Percentiles rank a stretch among this genome's conserved stretches.
phyloP scores from a whole-genome alignment of 2,329 filamentous ascomycete species.

The Drechslerella stenobrocha region DNA sequence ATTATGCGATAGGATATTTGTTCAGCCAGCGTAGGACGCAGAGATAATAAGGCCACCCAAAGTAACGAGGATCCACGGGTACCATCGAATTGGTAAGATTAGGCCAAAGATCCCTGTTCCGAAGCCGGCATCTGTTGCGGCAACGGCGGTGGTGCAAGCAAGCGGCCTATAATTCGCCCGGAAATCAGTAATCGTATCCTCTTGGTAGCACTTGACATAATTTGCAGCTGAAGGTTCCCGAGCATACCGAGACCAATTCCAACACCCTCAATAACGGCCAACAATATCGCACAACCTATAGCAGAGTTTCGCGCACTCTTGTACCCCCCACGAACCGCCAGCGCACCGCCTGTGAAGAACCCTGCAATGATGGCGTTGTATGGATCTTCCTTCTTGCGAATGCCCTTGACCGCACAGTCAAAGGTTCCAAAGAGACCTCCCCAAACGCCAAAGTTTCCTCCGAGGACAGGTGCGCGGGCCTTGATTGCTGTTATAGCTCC shows the following conservation, averaged over 20 bases:
- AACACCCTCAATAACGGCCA: slow-evolving; percentile 96
- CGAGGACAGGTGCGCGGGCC: slow-evolving; percentile 90
- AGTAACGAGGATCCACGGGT: too few relatives aligned
- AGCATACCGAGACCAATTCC: slow-evolving; percentile 55
- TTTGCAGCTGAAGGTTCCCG: neutral
- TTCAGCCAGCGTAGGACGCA: too few relatives aligned
- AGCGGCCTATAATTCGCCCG: slow-evolving; percentile 13
- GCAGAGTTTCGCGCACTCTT: slow-evolving; percentile 92
- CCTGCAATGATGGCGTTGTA: slow-evolving; percentile 98
- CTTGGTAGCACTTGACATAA: too few relatives aligned
- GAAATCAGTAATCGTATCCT: slow-evolving; percentile 3
- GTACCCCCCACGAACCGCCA: slow-evolving; percentile 87
- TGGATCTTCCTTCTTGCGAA: slow-evolving; percentile 94
- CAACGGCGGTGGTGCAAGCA: slow-evolving; percentile 40
- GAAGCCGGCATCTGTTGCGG: slow-evolving; percentile 34
- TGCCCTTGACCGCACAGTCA: slow-evolving; percentile 93
- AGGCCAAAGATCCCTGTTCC: slow-evolving; percentile 39
- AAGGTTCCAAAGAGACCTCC: slow-evolving; percentile 94
- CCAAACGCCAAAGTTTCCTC: slow-evolving; percentile 98
- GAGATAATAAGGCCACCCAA: too few relatives aligned
- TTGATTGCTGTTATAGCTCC: slow-evolving; percentile 97
- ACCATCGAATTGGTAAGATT: neutral
- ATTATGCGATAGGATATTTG: too few relatives aligned
- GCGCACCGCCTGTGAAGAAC: slow-evolving; percentile 90
- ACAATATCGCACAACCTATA: slow-evolving; percentile 89